Evolutionary conservation across 1,139 yeast genomes (phyloP).

Genomic region (Pichia sp.): DNA sequence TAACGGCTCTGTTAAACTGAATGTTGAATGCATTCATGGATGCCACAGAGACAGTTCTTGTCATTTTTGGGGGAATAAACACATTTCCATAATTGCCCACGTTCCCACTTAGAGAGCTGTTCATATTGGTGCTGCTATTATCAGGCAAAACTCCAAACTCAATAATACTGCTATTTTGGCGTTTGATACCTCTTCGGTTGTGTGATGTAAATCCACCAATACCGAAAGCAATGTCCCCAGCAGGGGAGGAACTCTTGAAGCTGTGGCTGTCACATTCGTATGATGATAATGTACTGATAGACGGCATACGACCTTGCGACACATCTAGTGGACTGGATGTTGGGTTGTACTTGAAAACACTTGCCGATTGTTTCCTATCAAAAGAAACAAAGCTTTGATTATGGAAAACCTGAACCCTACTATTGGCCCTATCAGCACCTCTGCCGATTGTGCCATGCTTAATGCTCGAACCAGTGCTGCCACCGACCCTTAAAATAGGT

Average conservation of each 20-base stretch:
- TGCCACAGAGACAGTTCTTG: constrained; percentile 15
- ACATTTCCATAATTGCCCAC: too few species aligned
- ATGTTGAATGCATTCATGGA: constrained; percentile 17
- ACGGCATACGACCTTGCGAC: constrained; percentile 12
- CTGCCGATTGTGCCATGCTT: neutral
- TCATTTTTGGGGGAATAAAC: neutral
- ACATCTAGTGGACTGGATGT: too few species aligned
- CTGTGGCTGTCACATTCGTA: constrained; percentile 24
- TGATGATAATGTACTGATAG: constrained; percentile 27
- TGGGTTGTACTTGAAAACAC: too few species aligned
- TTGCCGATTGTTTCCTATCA: too few species aligned
- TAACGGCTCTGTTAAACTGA: too few species aligned
- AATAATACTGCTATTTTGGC: too few species aligned
- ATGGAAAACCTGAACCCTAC: neutral
- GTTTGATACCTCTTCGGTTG: constrained; percentile 19
- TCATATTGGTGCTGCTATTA: too few species aligned
- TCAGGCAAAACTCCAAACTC: too few species aligned
- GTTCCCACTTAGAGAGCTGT: too few species aligned
- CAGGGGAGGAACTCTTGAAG: constrained; percentile 28
- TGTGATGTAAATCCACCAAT: constrained; percentile 4
- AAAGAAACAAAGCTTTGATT: constrained; percentile 17
- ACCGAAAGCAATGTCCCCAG: constrained; percentile 20
- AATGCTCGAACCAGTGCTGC: neutral
- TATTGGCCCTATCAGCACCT: neutral
- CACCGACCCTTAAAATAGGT: constrained; percentile 2